Evolutionary conservation across 2,329 filamentous ascomycete species (phyloP), one percentile per base, ranked within the genome.

Genomic region (Scolecobasidium constrictum): DNA sequence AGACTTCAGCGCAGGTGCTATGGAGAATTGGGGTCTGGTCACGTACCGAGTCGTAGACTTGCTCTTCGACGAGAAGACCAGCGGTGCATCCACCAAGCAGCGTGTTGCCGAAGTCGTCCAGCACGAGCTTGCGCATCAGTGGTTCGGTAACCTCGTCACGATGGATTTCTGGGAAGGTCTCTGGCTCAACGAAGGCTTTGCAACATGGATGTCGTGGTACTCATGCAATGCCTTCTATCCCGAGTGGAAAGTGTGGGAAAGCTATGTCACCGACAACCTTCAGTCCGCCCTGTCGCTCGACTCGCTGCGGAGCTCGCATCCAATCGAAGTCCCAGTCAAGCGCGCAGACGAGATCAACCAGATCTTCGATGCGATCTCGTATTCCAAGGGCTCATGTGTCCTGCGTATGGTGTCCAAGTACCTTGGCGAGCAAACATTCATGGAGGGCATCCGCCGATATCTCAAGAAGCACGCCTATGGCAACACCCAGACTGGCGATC

Each of bases 131-230:
- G 90, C 90, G 33, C 90, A 96, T 65, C 90, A 95, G 64, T 96
- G 90, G 90, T 96, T 96, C 57, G 90, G 90, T 49, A 95, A 96
- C 66, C 68, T 95, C 42, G 90, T 95, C 20, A 95, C 90, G 42
- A 95, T 95, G 87, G 87, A 94, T 62, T 95, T 93, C 73, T 96
- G 90, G 90, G 87, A 95, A 63, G 90, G 88, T 43, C 69, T 96
- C 5, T 96, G 90, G 90, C 75, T 96, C 42, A 96, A 96, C 61
- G 86, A 93, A 62, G 86, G 86, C 26, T 93, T 93, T 54, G 86
- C 86, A 22, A 93, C 86, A 31, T 86, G 84, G 79, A 87, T 92
- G 85, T 88, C 84, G 47, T 83, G 86, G 86, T 92, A 92, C 65
- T 87, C 85, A 35, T 93, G 86, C 73, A 90, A 96, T 61, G 75